phyloP scores from a whole-genome alignment of 805 yeast genomes.

The Yarrowia osloensis region DNA sequence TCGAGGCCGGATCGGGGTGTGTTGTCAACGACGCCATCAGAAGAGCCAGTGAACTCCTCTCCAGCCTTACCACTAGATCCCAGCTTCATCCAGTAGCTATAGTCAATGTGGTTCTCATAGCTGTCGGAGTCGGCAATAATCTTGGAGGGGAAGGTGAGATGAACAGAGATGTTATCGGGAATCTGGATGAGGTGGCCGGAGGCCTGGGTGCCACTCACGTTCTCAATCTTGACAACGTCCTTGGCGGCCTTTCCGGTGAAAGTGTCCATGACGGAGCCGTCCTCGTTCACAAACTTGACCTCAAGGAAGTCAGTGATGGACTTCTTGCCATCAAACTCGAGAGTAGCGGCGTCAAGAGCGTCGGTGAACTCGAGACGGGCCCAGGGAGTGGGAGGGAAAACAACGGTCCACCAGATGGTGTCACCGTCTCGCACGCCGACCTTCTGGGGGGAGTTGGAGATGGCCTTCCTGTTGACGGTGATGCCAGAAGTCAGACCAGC shows the following conservation, averaged over 20 bases:
- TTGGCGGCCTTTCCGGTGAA: neutral
- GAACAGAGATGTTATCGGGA: neutral
- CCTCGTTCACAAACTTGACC: neutral
- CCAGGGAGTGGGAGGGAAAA: neutral
- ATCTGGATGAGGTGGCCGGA: neutral
- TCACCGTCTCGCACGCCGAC: neutral
- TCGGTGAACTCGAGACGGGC: slow-evolving; percentile 1
- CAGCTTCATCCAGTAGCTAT: neutral
- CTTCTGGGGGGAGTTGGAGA: neutral
- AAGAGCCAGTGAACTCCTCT: no score
- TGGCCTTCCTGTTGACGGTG: neutral
- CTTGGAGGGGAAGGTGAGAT: neutral
- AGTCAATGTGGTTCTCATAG: neutral
- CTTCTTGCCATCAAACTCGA: neutral
- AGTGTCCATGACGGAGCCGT: no score
- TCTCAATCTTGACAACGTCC: neutral
- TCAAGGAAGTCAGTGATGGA: neutral
- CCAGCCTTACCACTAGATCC: neutral
- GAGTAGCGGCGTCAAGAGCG: neutral
- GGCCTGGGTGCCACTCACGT: neutral
- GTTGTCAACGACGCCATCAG: neutral
- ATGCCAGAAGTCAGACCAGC: neutral
- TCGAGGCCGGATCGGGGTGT: neutral
- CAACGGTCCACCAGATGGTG: neutral
- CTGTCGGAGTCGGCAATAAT: neutral